Evolutionary conservation across 768 basidiomycete species (phyloP).

Genomic region (Fomitopsis serialis): DNA sequence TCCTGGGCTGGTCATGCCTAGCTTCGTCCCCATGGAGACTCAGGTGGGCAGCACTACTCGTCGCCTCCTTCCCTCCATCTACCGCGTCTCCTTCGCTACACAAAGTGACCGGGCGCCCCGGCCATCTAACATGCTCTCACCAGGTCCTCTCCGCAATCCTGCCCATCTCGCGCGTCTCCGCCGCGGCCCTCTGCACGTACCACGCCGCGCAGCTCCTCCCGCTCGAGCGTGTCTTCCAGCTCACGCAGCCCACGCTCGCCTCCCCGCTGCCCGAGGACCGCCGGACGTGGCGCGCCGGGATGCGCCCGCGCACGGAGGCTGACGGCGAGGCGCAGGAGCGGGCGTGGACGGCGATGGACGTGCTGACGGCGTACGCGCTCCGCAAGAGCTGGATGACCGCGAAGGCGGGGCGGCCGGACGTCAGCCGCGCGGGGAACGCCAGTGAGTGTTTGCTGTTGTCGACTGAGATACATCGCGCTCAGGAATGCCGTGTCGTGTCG

Average conservation of each 20-base stretch:
- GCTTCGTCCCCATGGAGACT: slow-evolving; percentile 73
- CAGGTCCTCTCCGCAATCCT: slow-evolving; percentile 68
- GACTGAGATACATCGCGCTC: too few relatives aligned
- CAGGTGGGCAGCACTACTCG: slow-evolving; percentile 41
- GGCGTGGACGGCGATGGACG: slow-evolving; percentile 82
- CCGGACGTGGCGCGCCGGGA: slow-evolving; percentile 64
- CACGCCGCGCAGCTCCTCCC: slow-evolving; percentile 65
- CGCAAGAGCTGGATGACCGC: slow-evolving; percentile 85
- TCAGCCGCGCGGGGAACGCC: slow-evolving; percentile 84
- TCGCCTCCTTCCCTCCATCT: slow-evolving; percentile 2
- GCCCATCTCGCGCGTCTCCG: slow-evolving; percentile 79
- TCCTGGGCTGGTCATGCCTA: slow-evolving; percentile 91
- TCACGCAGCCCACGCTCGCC: slow-evolving; percentile 44
- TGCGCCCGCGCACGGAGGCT: slow-evolving; percentile 22
- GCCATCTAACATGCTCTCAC: background rate
- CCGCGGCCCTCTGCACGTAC: slow-evolving; percentile 79
- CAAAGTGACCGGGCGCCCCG: too few relatives aligned
- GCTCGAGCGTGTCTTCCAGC: slow-evolving; percentile 62
- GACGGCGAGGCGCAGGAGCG: slow-evolving; percentile 9
- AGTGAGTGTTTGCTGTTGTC: slow-evolving; percentile 45
- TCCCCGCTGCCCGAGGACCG: slow-evolving; percentile 46
- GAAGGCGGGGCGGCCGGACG: slow-evolving; percentile 84
- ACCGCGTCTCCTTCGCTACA: background rate
- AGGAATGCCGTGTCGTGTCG: background rate
- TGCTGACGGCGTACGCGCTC: slow-evolving; percentile 73